Conservation (phyloP, 345 rosid genomes). For the Heritiera fomes region DNA sequence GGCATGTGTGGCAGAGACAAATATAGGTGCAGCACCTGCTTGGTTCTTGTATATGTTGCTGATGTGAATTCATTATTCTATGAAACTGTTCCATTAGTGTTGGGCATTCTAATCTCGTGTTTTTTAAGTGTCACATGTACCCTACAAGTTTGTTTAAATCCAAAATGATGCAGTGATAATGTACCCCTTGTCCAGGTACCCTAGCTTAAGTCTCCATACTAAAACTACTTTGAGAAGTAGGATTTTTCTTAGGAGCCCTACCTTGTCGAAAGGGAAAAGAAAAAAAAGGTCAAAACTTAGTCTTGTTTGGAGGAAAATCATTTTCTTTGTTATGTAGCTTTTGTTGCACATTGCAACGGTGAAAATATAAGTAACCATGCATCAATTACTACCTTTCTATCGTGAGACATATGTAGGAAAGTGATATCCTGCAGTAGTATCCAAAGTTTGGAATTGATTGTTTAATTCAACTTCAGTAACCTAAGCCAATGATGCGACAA, state of each 20-base stretch:
- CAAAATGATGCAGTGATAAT: background rate
- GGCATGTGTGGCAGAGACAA: background rate
- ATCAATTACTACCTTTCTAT: background rate
- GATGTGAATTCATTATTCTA: background rate
- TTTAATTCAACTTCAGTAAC: background rate
- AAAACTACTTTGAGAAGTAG: background rate
- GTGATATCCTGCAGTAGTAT: constrained; percentile 4
- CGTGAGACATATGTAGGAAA: background rate
- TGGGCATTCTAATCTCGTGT: background rate
- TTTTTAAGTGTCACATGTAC: background rate
- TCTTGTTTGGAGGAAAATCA: background rate
- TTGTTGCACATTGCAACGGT: background rate
- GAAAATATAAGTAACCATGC: background rate
- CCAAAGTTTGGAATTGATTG: background rate
- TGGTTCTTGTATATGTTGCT: background rate
- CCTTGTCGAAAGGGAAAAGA: background rate
- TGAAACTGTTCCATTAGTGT: background rate
- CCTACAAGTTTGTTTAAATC: background rate
- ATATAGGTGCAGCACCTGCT: background rate
- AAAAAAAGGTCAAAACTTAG: background rate
- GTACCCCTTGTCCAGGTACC: background rate
- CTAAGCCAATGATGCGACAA: background rate
- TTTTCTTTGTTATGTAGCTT: background rate
- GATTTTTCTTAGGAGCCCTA: background rate
- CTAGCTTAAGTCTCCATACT: background rate